Base-by-base conservation (phyloP, 2,329 filamentous ascomycete genomes). In the Penicillium aurantiogriseum region DNA sequence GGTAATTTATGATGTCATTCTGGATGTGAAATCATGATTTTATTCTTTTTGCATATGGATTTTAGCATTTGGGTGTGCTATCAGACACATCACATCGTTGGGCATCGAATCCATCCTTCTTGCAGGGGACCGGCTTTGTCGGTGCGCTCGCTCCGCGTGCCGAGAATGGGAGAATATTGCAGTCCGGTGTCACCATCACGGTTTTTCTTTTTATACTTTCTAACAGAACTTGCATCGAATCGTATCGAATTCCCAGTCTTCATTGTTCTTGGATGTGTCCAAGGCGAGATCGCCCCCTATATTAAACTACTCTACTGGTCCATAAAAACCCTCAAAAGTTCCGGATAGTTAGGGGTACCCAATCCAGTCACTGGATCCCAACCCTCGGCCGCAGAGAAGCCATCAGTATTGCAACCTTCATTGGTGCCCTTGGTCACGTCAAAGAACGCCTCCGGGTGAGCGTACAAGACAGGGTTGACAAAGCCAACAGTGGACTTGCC, bases 401-500 rank as follows among this genome's bases (percentile, higher is more conserved):
- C 71, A 46, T 62, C 33, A 0, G 68, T 72, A 3, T 58, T 60
- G 58, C 72, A 74, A 21, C 71, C 72, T 3, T 61, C 50, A 47
- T 74, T 74, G 8, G 51, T 66, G 0, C 72, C 72, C 17, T 58
- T 49, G 6, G 69, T 73, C 6, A 74, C 60, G 54, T 74, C 72
- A 46, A 67, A 63, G 45, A 74, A 72, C 0, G 62, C 69, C 44
- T 67, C 66, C 0, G 72, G 69, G 39, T 74, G 63, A 9, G 61
- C 60, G 46, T 73, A 73, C 4, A 72, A 54, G 15, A 66, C 59
- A 29, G 78, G 76, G 61, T 85, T 86, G 36, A 85, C 69, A 73
- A 81, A 86, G 0, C 84, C 84, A 9, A 85, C 68, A 1, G 77
- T 70, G 6, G 70, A 66, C 75, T 81, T 83, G 4, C 81, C 80